These are phyloP conservation scores for Boletus smithii DNA, from an alignment of 1,284 basidiomycete species.

Conservation along the genomic window DNA sequence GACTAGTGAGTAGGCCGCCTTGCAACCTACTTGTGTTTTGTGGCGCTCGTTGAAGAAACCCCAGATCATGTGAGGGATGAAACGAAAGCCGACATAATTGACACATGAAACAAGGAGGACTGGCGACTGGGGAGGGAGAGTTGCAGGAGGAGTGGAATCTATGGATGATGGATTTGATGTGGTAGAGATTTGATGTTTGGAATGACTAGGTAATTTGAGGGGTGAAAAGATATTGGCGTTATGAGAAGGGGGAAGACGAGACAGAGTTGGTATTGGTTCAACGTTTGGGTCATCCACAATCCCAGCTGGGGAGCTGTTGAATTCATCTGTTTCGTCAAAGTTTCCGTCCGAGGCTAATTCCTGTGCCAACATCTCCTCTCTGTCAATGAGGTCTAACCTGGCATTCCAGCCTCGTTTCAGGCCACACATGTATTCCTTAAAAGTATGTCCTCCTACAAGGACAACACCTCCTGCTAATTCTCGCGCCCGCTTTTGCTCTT, in stretches of 20 bases:
- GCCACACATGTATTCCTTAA: slow-evolving; percentile 94
- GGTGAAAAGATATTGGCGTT: slow-evolving; percentile 43
- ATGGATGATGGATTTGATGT: slow-evolving; percentile 4
- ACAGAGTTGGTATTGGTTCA: slow-evolving; percentile 40
- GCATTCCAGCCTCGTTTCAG: slow-evolving; percentile 85
- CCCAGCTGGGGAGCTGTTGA: slow-evolving; percentile 23
- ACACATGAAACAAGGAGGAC: slow-evolving; percentile 86
- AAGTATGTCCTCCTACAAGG: slow-evolving; percentile 85
- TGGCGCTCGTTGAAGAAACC: slow-evolving; percentile 91
- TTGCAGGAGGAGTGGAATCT: slow-evolving; percentile 47
- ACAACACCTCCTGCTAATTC: slow-evolving; percentile 82
- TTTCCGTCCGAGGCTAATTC: slow-evolving; percentile 69
- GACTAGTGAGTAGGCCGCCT: slow-evolving; percentile 78
- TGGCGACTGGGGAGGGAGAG: slow-evolving; percentile 77
- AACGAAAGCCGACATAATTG: slow-evolving; percentile 82
- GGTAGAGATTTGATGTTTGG: slow-evolving; percentile 23
- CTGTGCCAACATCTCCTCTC: slow-evolving; percentile 72
- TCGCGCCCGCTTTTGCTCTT: slow-evolving; percentile 53
- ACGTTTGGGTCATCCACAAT: slow-evolving; percentile 31
- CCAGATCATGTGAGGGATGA: slow-evolving; percentile 87
- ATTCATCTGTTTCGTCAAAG: slow-evolving; percentile 66
- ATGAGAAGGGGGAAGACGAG: slow-evolving; percentile 40
- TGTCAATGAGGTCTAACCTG: slow-evolving; percentile 64
- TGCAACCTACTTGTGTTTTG: slow-evolving; percentile 74
- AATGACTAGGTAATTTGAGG: slow-evolving; percentile 29